phyloP scores from a whole-genome alignment of 1,284 basidiomycete genomes.

The Pascua guehoae region DNA sequence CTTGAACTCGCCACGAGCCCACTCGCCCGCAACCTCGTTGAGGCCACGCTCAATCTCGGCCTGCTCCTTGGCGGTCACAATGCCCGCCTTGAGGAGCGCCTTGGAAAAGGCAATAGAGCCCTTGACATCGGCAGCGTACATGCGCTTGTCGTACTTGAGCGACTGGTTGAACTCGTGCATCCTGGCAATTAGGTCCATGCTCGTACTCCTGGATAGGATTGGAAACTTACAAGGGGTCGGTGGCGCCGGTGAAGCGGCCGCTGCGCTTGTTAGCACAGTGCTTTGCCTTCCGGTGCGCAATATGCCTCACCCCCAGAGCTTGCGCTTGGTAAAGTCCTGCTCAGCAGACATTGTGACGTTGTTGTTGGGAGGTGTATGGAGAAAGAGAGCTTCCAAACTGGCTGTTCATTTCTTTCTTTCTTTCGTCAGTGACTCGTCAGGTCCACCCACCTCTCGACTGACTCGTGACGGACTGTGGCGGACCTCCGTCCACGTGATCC shows the following conservation, averaged over 20 bases:
- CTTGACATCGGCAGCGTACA: constrained; percentile 86
- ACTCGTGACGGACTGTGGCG: too few species aligned
- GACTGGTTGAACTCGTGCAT: constrained; percentile 97
- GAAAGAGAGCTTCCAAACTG: too few species aligned
- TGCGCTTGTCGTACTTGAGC: constrained; percentile 86
- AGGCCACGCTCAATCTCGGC: constrained; percentile 74
- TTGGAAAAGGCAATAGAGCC: constrained; percentile 96
- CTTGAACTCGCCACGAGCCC: constrained; percentile 74
- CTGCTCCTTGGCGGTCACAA: constrained; percentile 73
- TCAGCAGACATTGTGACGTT: constrained; percentile 22
- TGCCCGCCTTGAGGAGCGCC: constrained; percentile 71
- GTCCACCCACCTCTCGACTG: too few species aligned
- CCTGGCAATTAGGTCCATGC: constrained; percentile 48
- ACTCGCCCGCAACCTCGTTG: constrained; percentile 73
- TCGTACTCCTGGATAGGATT: background rate
- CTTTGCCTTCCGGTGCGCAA: background rate
- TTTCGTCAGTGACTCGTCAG: too few species aligned
- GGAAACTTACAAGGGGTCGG: constrained; percentile 69
- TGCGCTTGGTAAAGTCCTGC: constrained; percentile 47
- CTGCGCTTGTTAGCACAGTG: constrained; percentile 13
- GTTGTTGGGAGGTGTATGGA: background rate
- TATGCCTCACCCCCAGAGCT: constrained; percentile 45
- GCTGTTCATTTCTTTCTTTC: too few species aligned
- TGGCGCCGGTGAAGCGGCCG: constrained; percentile 22
- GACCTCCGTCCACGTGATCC: too few species aligned